Conservation (phyloP, 1,284 basidiomycete species). For the Cutaneotrichosporon arboriforme region DNA sequence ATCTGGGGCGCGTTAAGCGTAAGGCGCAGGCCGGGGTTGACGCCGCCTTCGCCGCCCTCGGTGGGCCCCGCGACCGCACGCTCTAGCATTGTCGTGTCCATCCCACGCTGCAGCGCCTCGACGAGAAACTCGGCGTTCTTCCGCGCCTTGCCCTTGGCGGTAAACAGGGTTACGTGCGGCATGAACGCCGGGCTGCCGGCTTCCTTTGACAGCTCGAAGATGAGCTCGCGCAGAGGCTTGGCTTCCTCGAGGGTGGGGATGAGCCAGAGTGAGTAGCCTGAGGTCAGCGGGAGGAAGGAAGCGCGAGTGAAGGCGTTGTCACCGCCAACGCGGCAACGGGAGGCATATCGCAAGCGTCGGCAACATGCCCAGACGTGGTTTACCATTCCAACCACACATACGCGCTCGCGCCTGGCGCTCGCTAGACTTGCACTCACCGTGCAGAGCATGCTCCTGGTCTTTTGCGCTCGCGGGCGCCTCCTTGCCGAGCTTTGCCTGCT, state of each 20-base stretch:
- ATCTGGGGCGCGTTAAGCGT: slow-evolving; percentile 3
- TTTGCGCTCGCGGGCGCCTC: neutral
- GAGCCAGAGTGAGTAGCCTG: slow-evolving; percentile 26
- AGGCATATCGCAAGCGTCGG: too few relatives aligned
- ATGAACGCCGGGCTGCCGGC: slow-evolving; percentile 22
- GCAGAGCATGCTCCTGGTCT: neutral
- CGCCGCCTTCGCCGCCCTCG: neutral
- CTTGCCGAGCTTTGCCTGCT: neutral
- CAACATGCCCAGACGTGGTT: too few relatives aligned
- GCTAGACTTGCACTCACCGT: too few relatives aligned
- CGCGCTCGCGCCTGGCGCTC: too few relatives aligned
- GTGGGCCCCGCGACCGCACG: neutral
- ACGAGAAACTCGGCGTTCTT: neutral
- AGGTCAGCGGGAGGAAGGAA: neutral
- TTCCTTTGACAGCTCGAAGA: slow-evolving; percentile 7
- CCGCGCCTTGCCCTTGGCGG: slow-evolving; percentile 13
- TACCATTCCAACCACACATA: too few relatives aligned
- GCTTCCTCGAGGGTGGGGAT: slow-evolving; percentile 5
- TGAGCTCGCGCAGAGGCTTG: slow-evolving; percentile 9
- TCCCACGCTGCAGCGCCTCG: neutral
- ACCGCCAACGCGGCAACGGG: too few relatives aligned
- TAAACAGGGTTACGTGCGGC: slow-evolving; percentile 36
- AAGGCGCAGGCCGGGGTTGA: neutral
- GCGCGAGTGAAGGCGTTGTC: too few relatives aligned
- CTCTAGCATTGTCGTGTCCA: neutral